A percentile compares a stretch with the other conserved stretches of the same genome.
phyloP scores from a whole-genome alignment of 495 filamentous ascomycete genomes.

The Corynascus novoguineensis region DNA sequence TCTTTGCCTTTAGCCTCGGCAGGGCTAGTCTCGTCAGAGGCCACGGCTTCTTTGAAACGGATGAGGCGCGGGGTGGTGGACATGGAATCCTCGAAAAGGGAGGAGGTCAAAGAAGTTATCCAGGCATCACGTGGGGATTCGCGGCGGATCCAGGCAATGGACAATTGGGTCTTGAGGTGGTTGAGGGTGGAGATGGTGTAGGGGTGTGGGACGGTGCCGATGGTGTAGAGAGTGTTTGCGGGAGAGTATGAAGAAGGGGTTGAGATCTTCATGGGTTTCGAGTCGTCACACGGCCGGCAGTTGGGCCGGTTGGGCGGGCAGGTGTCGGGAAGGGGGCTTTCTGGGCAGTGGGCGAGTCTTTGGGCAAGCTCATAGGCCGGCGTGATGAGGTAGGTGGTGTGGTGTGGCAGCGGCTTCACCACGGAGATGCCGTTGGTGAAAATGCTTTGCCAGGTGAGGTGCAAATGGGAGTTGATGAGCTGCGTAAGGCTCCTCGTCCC shows the following conservation, averaged over 20 bases:
- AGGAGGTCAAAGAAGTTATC: slow-evolving; percentile 66
- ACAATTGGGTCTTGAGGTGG: slow-evolving; percentile 46
- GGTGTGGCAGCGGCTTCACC: slow-evolving; percentile 66
- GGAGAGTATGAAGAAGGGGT: slow-evolving; percentile 57
- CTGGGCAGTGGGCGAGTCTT: slow-evolving; percentile 66
- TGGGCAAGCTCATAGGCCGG: slow-evolving; percentile 66
- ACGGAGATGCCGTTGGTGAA: slow-evolving; percentile 70
- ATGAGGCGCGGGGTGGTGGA: slow-evolving; percentile 59
- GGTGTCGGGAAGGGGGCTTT: slow-evolving; percentile 62
- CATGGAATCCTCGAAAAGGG: slow-evolving; percentile 56
- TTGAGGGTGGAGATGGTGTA: slow-evolving; percentile 67
- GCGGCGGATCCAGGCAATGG: slow-evolving; percentile 65
- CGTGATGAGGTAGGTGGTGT: slow-evolving; percentile 64
- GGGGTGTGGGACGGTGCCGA: slow-evolving; percentile 85
- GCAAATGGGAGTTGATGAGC: slow-evolving; percentile 82
- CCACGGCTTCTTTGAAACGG: slow-evolving; percentile 77
- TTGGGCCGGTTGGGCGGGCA: slow-evolving; percentile 76
- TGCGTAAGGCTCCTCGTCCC: slow-evolving; percentile 60
- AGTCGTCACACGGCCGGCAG: slow-evolving; percentile 67
- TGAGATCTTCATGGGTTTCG: slow-evolving; percentile 50
- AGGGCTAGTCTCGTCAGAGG: slow-evolving; percentile 48
- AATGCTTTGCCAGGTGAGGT: slow-evolving; percentile 75
- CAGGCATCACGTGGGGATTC: slow-evolving; percentile 74
- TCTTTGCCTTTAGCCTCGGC: background rate
- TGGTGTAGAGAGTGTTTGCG: slow-evolving; percentile 62